phyloP scores from a whole-genome alignment of 2,329 filamentous ascomycete genomes.

The Trichoderma pleuroti region DNA sequence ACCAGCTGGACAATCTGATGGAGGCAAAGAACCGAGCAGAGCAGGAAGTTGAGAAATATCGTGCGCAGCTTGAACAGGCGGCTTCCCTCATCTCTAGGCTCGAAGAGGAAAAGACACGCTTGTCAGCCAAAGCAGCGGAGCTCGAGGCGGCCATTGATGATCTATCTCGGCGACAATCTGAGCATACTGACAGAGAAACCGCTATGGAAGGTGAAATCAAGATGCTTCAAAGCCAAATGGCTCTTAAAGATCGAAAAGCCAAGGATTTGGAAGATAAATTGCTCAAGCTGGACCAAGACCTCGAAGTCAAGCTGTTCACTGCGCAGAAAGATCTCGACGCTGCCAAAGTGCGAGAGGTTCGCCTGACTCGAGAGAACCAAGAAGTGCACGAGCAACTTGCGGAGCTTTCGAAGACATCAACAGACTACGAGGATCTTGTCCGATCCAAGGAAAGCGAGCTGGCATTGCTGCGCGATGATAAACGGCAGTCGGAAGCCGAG shows the following conservation, averaged over 20 bases:
- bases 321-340: slow-evolving; percentile 76
- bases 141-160: slow-evolving; percentile 70
- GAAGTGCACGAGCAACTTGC: slow-evolving; percentile 80
- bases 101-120: slow-evolving; percentile 78
- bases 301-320: slow-evolving; percentile 76
- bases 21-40: slow-evolving; percentile 86
- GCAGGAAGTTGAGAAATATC: slow-evolving; percentile 73
- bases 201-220: slow-evolving; percentile 78
- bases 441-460: slow-evolving; percentile 93
- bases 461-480: slow-evolving; percentile 76
- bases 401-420: slow-evolving; percentile 85
- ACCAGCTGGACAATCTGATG: slow-evolving; percentile 85
- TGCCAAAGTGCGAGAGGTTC: slow-evolving; percentile 69
- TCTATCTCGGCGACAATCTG: slow-evolving; percentile 65
- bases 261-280: slow-evolving; percentile 83
- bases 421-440: slow-evolving; percentile 91
- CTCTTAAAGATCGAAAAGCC: slow-evolving; percentile 83
- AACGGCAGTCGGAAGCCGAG: slow-evolving; percentile 78
- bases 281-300: slow-evolving; percentile 80
- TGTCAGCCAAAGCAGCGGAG: slow-evolving; percentile 63
- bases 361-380: slow-evolving; percentile 75
- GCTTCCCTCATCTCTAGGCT: slow-evolving; percentile 80
- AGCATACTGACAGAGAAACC: slow-evolving; percentile 73
- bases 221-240: slow-evolving; percentile 86
- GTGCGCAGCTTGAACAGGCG: slow-evolving; percentile 85